A percentile compares a stretch with the other conserved stretches of the same genome.
These are phyloP conservation scores for Sporothrix pallida DNA, from an alignment of 2,329 filamentous ascomycete genomes.

Conservation along the genomic window DNA sequence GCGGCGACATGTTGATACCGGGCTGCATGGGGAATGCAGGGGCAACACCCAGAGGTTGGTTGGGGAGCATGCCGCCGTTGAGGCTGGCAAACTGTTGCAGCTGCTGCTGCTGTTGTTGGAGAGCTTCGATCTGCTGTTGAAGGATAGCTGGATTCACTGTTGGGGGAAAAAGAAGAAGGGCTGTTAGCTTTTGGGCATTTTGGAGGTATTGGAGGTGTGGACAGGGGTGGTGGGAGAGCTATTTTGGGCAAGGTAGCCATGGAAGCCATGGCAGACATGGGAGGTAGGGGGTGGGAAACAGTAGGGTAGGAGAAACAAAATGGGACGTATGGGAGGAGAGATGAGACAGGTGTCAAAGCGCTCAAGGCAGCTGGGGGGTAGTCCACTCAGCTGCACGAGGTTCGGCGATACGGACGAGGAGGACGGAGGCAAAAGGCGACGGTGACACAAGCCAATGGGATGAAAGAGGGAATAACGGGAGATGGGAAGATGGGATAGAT, in stretches of 20 bases:
- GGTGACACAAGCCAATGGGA: neutral
- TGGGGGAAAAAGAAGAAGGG: conserved; percentile 35
- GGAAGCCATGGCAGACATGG: too few relatives aligned
- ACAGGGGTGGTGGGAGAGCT: neutral
- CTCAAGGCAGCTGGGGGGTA: neutral
- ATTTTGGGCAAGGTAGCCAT: neutral
- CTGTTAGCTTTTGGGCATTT: conserved; percentile 35
- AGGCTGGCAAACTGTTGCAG: conserved; percentile 96
- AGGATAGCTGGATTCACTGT: conserved; percentile 96
- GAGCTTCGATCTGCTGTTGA: conserved; percentile 95
- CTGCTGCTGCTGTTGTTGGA: conserved; percentile 97
- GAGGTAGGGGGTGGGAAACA: neutral
- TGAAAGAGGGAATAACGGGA: neutral
- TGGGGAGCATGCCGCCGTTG: conserved; percentile 83
- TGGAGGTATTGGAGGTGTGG: neutral
- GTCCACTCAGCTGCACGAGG: neutral
- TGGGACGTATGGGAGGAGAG: conserved; percentile 28
- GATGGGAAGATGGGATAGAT: neutral
- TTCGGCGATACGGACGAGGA: conserved; percentile 17
- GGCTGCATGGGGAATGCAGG: conserved; percentile 76
- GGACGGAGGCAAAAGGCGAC: neutral
- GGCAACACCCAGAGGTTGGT: conserved; percentile 74
- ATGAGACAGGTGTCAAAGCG: conserved; percentile 33
- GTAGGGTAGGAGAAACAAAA: neutral
- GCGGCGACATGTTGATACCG: conserved; percentile 77